A percentile compares a stretch with the other conserved stretches of the same genome.
phyloP scores from a whole-genome alignment of 1,139 yeast genomes.

The Entelexis sorbosivorans region DNA sequence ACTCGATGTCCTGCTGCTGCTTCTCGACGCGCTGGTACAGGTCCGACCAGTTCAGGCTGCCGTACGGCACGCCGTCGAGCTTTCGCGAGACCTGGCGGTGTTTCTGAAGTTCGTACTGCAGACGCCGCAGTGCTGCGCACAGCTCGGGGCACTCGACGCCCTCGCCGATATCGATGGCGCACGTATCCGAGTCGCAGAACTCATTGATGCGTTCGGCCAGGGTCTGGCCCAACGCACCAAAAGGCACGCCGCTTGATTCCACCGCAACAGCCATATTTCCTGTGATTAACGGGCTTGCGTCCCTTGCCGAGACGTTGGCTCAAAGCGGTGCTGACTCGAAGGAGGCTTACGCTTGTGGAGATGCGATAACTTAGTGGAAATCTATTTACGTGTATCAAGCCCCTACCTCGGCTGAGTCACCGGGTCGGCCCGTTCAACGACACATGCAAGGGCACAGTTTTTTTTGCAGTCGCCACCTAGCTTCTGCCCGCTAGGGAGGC shows the following conservation, averaged over 20 bases:
- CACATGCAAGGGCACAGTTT: background rate
- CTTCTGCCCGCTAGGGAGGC: background rate
- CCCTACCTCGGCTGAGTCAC: constrained; percentile 3
- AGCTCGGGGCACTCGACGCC: constrained; percentile 18
- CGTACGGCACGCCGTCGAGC: constrained; percentile 1
- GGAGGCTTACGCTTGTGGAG: background rate
- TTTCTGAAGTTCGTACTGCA: constrained; percentile 15
- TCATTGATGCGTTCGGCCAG: constrained; percentile 23
- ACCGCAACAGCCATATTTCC: constrained; percentile 1
- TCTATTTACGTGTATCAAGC: background rate
- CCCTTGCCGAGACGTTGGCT: background rate
- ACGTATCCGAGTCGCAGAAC: constrained; percentile 20
- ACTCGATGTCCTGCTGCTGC: constrained; percentile 33
- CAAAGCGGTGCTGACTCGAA: background rate
- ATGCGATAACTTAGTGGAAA: background rate
- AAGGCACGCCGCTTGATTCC: background rate
- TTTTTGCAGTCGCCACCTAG: background rate
- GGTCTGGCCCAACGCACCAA: background rate
- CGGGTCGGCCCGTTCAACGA: background rate
- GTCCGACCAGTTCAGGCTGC: constrained; percentile 21
- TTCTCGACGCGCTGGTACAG: constrained; percentile 31
- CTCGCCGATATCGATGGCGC: constrained; percentile 19
- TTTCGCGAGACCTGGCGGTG: background rate
- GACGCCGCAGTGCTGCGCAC: constrained; percentile 22
- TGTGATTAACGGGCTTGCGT: background rate